These are phyloP conservation scores for Trichomonas vaginalis DNA, from an alignment of 208 protist genomes.

Conservation along the genomic window DNA sequence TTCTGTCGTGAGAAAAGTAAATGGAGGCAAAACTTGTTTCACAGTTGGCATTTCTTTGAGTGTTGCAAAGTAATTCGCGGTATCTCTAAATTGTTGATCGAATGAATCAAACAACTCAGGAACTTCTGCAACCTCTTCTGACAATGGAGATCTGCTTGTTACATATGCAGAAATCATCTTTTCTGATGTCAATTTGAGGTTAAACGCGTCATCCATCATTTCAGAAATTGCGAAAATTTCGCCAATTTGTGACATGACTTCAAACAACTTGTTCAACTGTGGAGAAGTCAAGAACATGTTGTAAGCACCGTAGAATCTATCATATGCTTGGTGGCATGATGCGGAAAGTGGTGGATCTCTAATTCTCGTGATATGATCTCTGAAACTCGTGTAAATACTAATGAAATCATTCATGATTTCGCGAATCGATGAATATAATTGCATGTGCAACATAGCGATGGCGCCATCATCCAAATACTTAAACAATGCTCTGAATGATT, in stretches of 20 bases:
- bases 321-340: neutral
- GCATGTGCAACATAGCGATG: neutral
- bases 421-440: neutral
- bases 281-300: neutral
- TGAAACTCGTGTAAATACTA: neutral
- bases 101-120: neutral
- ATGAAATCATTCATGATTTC: neutral
- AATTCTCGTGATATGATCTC: neutral
- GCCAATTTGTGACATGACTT: neutral
- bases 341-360: neutral
- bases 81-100: neutral
- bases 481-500: neutral
- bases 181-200: neutral
- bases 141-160: neutral
- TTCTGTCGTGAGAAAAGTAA: neutral
- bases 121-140: no score
- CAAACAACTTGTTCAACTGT: neutral
- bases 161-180: neutral
- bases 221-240: neutral
- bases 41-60: neutral
- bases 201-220: neutral
- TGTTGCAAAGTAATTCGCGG: neutral
- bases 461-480: neutral
- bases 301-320: neutral
- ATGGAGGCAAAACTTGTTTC: neutral